These are phyloP conservation scores for Pittosporum tobira DNA, from an alignment of 129 eudicot genomes.

Conservation along the genomic window DNA sequence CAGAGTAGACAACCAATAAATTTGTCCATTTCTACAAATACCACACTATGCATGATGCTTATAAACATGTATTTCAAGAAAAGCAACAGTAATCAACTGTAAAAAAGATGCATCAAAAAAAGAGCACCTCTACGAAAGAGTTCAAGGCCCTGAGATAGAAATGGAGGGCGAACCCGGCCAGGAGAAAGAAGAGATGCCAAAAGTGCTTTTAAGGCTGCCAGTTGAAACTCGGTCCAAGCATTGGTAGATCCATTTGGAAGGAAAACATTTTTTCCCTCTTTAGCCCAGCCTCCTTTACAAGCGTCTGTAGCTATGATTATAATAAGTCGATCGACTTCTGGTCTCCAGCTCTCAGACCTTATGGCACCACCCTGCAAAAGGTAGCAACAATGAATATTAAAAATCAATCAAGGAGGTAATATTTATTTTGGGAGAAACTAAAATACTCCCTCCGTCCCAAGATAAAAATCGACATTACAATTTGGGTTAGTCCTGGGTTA, in stretches of 20 bases:
- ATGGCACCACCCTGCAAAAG: slow-evolving; percentile 67
- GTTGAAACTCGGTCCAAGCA: slow-evolving; percentile 58
- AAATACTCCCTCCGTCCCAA: too few species aligned
- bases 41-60: neutral
- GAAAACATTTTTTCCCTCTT: slow-evolving; percentile 22
- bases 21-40: neutral
- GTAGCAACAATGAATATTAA: neutral
- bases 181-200: slow-evolving; percentile 84
- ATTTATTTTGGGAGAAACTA: too few species aligned
- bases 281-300: slow-evolving; percentile 61
- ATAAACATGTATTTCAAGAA: neutral
- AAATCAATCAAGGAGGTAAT: neutral
- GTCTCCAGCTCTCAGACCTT: slow-evolving; percentile 69
- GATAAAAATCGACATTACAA: too few species aligned
- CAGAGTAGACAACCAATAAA: too few species aligned
- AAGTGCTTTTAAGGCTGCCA: slow-evolving; percentile 83
- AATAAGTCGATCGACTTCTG: slow-evolving; percentile 52
- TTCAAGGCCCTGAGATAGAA: slow-evolving; percentile 59
- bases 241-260: slow-evolving; percentile 15
- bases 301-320: slow-evolving; percentile 48
- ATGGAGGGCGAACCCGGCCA: slow-evolving; percentile 58
- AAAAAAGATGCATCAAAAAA: neutral
- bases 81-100: neutral
- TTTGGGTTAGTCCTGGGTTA: too few species aligned
- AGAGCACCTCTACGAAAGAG: slow-evolving; percentile 61